Base-by-base conservation (phyloP, 2,329 filamentous ascomycete genomes). In the Juglanconis juglandina region DNA sequence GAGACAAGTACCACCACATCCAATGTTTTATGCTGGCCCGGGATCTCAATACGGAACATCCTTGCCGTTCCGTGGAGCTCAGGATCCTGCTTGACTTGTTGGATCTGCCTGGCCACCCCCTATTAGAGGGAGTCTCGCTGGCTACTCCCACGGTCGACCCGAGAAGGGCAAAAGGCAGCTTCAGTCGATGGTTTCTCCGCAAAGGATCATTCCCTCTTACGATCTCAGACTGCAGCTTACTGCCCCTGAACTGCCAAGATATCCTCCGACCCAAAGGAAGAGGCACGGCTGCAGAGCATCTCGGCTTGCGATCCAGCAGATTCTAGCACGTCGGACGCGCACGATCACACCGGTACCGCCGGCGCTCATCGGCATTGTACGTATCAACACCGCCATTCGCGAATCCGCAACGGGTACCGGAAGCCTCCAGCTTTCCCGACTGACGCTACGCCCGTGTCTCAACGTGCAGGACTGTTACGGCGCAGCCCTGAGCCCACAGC, bases 1-100 rank as follows among this genome's bases (percentile, higher is more conserved):
- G 56, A 55, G 50, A 41, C 56, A 61, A 56, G 56, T 56, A 62
- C 58, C 60, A 59, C 60, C 60, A 59, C 51, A 10, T 52, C 60
- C 60, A 62, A 37, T 62, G 34, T 62, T 59, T 61, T 52, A 35
- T 60, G 51, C 39, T 50, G 56, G 59, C 51, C 44, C 51, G 50
- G 44, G 50, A 35, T 44, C 24, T 48, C 42, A 42, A 17, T 32
- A 46, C 39, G 51, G 32, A 39, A 24, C 39, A 58, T 42, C 60
- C 60, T 54, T 52, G 60, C n/a, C 47, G 56, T 59, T 50, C 55
- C 56, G 58, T 59, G 51, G 56, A 51, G 56, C 60, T 42, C 54
- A 52, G 53, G 39, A 54, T 61, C 32, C 56, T 50, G 51, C 33
- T 53, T 10, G 6, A 11, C 59, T n/a, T n/a, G 44, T 51, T 39